Evolutionary conservation across 169 alveolate genomes (phyloP).

Genomic region (Blepharisma undulans): DNA sequence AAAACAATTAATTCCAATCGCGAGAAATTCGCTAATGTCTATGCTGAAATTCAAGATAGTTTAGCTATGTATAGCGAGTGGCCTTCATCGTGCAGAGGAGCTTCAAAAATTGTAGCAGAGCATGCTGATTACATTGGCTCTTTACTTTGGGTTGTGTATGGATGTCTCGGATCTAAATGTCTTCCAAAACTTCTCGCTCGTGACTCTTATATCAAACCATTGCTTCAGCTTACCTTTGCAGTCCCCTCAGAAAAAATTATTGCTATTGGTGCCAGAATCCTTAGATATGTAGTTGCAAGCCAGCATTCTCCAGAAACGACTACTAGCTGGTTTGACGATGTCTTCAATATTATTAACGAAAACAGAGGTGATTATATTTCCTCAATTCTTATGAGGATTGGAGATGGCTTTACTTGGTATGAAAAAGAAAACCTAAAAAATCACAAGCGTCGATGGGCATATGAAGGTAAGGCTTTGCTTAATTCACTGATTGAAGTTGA

Average conservation of each 20-base stretch:
- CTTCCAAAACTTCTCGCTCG: neutral
- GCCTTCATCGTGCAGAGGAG: neutral
- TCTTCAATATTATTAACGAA: too few relatives aligned
- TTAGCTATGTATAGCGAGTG: neutral
- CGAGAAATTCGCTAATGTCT: neutral
- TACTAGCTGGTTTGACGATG: neutral
- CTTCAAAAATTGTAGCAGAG: neutral
- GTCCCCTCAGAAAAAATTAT: neutral
- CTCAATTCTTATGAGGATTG: neutral
- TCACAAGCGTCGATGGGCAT: neutral
- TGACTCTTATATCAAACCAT: neutral
- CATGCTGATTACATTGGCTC: neutral
- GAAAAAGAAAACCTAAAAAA: neutral
- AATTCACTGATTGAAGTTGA: neutral
- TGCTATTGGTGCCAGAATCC: neutral
- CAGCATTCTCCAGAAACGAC: constrained; percentile 5
- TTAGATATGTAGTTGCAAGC: neutral
- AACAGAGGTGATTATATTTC: neutral
- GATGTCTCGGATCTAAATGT: neutral
- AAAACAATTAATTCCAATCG: neutral
- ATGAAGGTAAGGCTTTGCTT: neutral
- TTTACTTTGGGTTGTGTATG: neutral
- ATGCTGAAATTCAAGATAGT: neutral
- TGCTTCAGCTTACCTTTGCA: neutral
- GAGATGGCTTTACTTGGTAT: neutral